A percentile compares a stretch with the other conserved stretches of the same genome.
phyloP scores from a whole-genome alignment of 2,329 filamentous ascomycete genomes.

The Colletotrichum tanaceti region DNA sequence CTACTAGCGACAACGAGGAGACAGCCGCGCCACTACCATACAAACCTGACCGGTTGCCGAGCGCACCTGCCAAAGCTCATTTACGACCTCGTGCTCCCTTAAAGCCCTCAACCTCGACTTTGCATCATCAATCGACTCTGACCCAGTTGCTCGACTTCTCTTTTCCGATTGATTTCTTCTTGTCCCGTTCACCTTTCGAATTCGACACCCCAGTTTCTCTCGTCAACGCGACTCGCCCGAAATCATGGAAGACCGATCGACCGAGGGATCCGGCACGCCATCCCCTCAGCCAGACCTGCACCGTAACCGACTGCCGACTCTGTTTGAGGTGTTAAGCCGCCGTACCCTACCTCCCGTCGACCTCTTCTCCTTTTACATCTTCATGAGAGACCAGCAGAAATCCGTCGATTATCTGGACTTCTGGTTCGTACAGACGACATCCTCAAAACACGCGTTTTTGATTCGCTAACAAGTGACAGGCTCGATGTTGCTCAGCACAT shows the following conservation, averaged over 20 bases:
- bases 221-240: constrained; percentile 7
- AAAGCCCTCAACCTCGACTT: constrained; percentile 22
- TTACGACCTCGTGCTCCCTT: constrained; percentile 28
- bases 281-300: constrained; percentile 69
- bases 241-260: constrained; percentile 53
- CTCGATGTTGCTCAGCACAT: constrained; percentile 99
- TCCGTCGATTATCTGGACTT: constrained; percentile 99
- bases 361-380: constrained; percentile 99
- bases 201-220: not conserved
- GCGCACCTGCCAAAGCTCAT: constrained; percentile 32
- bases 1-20: constrained; percentile 21
- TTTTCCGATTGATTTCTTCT: constrained; percentile 8
- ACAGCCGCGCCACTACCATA: constrained; percentile 13
- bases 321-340: constrained; percentile 95
- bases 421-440: constrained; percentile 71
- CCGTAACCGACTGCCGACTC: constrained; percentile 89
- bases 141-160: not conserved
- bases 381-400: constrained; percentile 98
- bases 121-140: constrained; percentile 8
- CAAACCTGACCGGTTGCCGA: constrained; percentile 12
- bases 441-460: constrained; percentile 26
- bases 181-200: not conserved
- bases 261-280: constrained; percentile 51
- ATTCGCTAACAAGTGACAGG: constrained; percentile 63
- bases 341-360: constrained; percentile 96